Evolutionary conservation across 176 grass and related monocot species (phyloP).

Genomic region (Zea luxurians): DNA sequence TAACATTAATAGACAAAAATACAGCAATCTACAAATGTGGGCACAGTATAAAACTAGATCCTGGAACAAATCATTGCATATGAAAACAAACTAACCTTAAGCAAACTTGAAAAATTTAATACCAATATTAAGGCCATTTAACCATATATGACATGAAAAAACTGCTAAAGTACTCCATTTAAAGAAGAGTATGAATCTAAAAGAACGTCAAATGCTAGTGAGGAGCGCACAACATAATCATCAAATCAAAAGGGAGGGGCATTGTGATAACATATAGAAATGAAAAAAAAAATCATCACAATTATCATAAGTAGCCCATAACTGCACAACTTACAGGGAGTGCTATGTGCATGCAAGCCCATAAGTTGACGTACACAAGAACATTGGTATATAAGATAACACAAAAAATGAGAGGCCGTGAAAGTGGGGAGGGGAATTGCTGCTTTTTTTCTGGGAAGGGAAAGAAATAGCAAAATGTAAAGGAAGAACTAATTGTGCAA

Average conservation of each 20-base stretch:
- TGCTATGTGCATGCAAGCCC: constrained; percentile 14
- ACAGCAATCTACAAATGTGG: neutral
- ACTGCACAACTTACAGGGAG: too few relatives aligned
- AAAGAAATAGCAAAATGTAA: neutral
- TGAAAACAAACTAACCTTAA: neutral
- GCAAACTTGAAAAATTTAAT: neutral
- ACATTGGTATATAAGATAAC: constrained; percentile 9
- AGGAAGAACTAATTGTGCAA: constrained; percentile 25
- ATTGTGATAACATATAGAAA: constrained; percentile 8
- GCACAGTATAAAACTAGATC: neutral
- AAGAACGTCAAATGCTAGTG: neutral
- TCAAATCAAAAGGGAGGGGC: neutral
- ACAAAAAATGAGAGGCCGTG: constrained; percentile 18
- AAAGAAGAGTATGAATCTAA: neutral
- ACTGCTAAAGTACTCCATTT: neutral
- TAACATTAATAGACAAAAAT: neutral
- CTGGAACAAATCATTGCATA: neutral
- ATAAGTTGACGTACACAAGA: constrained; percentile 9
- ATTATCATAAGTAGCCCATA: constrained; percentile 9
- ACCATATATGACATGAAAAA: neutral
- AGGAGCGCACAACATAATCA: neutral
- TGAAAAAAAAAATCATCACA: neutral
- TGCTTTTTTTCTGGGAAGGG: neutral
- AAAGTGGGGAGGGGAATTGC: neutral
- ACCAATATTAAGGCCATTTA: neutral